Conservation (phyloP, 2,329 filamentous ascomycete genomes). For the Colletotrichum australisinense region DNA sequence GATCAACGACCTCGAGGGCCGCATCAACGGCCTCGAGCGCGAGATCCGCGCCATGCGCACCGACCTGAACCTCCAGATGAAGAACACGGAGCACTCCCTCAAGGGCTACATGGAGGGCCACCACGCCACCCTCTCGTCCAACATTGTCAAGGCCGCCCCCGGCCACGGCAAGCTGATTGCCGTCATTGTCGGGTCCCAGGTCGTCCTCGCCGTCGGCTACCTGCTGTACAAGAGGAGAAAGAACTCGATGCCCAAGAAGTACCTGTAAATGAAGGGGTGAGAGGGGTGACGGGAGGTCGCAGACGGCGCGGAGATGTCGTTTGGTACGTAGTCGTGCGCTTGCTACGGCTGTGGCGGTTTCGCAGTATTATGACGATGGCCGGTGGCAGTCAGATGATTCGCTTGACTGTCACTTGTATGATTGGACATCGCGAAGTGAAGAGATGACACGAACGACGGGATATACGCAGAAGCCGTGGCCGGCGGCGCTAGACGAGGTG, state of each 20-base stretch:
- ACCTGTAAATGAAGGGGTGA: conserved; percentile 65
- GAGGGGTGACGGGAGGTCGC: not conserved
- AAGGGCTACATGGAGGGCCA: conserved; percentile 64
- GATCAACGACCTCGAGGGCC: conserved; percentile 55
- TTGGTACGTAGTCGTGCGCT: not conserved
- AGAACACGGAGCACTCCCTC: conserved; percentile 63
- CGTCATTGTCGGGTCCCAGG: conserved; percentile 79
- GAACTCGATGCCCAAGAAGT: conserved; percentile 88
- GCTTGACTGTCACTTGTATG: not conserved
- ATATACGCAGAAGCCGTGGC: not conserved
- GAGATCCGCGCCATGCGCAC: conserved; percentile 69
- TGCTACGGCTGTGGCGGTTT: too few relatives aligned
- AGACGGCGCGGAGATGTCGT: not conserved
- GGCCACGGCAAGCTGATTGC: conserved; percentile 70
- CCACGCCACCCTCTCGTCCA: conserved; percentile 59
- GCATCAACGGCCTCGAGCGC: conserved; percentile 65
- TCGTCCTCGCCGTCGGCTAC: conserved; percentile 76
- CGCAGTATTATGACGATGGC: too few relatives aligned
- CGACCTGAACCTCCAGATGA: conserved; percentile 62
- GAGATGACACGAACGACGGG: not conserved
- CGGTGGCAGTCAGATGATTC: not conserved
- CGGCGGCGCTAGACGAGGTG: too few relatives aligned
- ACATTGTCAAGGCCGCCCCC: conserved; percentile 59
- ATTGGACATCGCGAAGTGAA: too few relatives aligned
- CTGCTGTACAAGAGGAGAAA: conserved; percentile 84